Percentiles rank a stretch among this genome's conserved stretches.
These are phyloP conservation scores for Cinnamomum micranthum DNA, from an alignment of 164 flowering plant species.

Conservation along the genomic window DNA sequence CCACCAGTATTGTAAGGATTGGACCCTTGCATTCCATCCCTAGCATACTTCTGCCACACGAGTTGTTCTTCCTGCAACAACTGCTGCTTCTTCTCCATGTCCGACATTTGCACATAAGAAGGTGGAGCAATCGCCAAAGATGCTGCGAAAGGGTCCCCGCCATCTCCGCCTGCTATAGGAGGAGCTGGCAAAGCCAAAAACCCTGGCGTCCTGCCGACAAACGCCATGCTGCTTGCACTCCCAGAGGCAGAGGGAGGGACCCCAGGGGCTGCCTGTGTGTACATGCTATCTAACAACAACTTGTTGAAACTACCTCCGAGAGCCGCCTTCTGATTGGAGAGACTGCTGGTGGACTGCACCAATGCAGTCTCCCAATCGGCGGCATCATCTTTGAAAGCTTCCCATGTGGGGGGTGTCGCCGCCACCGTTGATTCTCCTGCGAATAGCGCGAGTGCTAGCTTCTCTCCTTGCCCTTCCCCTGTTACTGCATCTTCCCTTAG, in stretches of 20 bases:
- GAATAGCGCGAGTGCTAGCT: constrained; percentile 65
- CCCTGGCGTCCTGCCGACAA: neutral
- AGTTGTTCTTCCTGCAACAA: constrained; percentile 62
- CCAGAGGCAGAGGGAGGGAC: neutral
- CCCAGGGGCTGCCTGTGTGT: constrained; percentile 24
- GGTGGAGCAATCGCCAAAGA: constrained; percentile 69
- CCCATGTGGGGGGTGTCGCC: constrained; percentile 43
- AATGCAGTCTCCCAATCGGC: constrained; percentile 75
- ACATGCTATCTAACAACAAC: constrained; percentile 53
- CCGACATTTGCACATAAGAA: constrained; percentile 82
- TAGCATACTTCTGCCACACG: constrained; percentile 84
- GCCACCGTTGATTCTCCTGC: constrained; percentile 32
- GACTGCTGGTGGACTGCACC: constrained; percentile 36
- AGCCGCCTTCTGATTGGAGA: constrained; percentile 27
- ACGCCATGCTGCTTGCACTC: constrained; percentile 74
- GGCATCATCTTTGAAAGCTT: constrained; percentile 37
- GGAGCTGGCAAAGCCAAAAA: constrained; percentile 25
- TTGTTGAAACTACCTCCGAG: constrained; percentile 42
- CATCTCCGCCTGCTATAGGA: constrained; percentile 25
- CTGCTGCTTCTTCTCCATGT: constrained; percentile 82
- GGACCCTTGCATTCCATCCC: constrained; percentile 77
- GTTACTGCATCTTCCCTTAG: constrained; percentile 31
- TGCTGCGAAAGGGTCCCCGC: constrained; percentile 68
- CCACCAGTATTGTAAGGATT: too few relatives aligned
- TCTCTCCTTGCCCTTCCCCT: constrained; percentile 44